Evolutionary conservation across 2,329 filamentous ascomycete genomes (phyloP), one percentile per base, ranked within the genome.

Genomic region (Fusarium citri): DNA sequence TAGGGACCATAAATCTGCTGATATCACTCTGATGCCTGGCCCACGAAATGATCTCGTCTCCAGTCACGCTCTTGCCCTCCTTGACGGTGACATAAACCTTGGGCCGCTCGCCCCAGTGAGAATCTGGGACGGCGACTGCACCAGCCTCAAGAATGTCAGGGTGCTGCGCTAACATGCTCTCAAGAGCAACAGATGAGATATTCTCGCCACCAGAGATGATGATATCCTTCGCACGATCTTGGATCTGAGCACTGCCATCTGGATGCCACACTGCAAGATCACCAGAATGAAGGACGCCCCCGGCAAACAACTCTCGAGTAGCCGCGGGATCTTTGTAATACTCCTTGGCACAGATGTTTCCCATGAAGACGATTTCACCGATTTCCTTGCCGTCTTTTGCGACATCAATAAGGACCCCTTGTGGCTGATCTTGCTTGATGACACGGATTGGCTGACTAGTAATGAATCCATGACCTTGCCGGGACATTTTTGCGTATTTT

Each of bases 161-260:
- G 78, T 99, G 96, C 50, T 93, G 91, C 8, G 91, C 91, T 2
- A 99, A 87, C 90, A 97, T 93, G 64, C 91, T 89, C 81, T 99
- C 96, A 6, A 99, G 86, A 0, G 96, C 94, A 2, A 99, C 92
- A 0, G 93, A 97, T 5, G 93, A 97, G 67, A 99, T 98, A 79
- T 99, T 99, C 80, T 99, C 96, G 60, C 96, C 96, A 48, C 95
- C 94, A 55, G 93, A 97, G 68, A 99, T 99, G 76, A 99, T 99
- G 55, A 99, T 98, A 78, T 99, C 96, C 83, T 99, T 99, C 16
- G 94, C 93, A 22, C 96, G 88, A 80, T 99, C 96, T 62, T 97
- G 84, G 69, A 99, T 97, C 83, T 98, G 94, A 46, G 94, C 91
- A 61, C 93, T 92, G 3, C 95, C 94, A 78, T 98, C 96, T 0